Percentiles rank a stretch among this genome's conserved stretches.
Conservation (phyloP, 345 rosid species). For the Kernera saxatilis region DNA sequence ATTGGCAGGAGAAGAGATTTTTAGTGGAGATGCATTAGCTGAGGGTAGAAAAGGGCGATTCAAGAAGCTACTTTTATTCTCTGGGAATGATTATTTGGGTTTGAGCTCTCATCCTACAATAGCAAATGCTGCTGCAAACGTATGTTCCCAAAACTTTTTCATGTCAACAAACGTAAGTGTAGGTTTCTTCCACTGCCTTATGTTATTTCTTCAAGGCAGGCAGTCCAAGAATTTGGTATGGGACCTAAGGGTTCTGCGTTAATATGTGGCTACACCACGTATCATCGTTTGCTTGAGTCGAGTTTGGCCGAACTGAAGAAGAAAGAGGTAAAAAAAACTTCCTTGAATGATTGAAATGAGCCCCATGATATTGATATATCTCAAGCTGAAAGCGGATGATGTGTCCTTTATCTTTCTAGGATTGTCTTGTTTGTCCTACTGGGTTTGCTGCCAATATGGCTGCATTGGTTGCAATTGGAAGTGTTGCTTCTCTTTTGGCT, state of each 20-base stretch:
- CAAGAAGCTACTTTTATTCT: conserved; percentile 76
- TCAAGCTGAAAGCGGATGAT: conserved; percentile 25
- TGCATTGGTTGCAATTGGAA: conserved; percentile 85
- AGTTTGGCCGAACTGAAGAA: conserved; percentile 82
- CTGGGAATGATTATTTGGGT: conserved; percentile 96
- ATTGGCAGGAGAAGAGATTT: conserved; percentile 58
- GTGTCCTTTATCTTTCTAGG: conserved; percentile 44
- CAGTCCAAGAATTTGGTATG: conserved; percentile 83
- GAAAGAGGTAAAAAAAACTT: conserved; percentile 57
- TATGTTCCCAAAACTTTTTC: conserved; percentile 26
- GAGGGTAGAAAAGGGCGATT: conserved; percentile 22
- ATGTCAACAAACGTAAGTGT: not conserved
- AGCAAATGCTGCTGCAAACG: conserved; percentile 70
- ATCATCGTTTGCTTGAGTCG: conserved; percentile 76
- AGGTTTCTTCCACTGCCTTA: not conserved
- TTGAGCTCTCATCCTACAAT: conserved; percentile 88
- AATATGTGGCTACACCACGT: conserved; percentile 86
- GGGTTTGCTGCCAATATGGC: conserved; percentile 99
- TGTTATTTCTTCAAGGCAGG: conserved; percentile 41
- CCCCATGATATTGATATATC: not conserved
- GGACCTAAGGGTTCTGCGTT: conserved; percentile 97
- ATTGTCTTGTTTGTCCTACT: conserved; percentile 96
- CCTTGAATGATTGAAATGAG: not conserved
- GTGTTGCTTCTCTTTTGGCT: conserved; percentile 61
- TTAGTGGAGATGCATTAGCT: conserved; percentile 25